Base-by-base conservation (phyloP, 306 rosid species). In the Quercus aquifolioides region DNA sequence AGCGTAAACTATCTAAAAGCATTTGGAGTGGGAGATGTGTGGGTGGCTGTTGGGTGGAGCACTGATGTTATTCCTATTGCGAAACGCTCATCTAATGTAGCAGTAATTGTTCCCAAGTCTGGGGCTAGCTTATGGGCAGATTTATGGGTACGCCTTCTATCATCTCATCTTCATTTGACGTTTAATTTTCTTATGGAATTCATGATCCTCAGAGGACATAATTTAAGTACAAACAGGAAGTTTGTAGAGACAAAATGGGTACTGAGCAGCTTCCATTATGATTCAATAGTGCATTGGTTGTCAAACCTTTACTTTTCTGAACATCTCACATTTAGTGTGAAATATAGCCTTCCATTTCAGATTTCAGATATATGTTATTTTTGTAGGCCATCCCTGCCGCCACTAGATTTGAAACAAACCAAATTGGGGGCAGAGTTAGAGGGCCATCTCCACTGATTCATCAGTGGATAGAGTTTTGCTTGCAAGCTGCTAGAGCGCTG, bases 11-110 rank as follows among this genome's bases (percentile, higher is more conserved):
- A 94, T 75, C 84, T 94, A 75, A 94, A 94, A 90, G 94, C 98
- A 73, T 89, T 92, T 84, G 97, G 93, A 73, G 90, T 87, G 70
- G 98, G 97, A 71, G 97, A 94, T 23, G 94, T 89, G 74, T 94
- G 97, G 97, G 92, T 94, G 69, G 96, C 97, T 78, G 99, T 92
- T 81, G 99, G 99, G 64, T 91, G 97, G 99, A 92, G 99, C 67
- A 90, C 97, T 25, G 99, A 94, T 83, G 82, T 92, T 75, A 88
- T 94, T 86, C 97, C 97, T 69, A 80, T 87, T 63, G 94, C 96
- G 75, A 92, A 92, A 76, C 97, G 97, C 83, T 83, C 78, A 92
- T 92, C 99, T 71, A 77, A 90, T 82, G 87, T 94, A 73, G 89
- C 97, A 15, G 95, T 94, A 60, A 74, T 94, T 38, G 97, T 92